Conservation (phyloP, 768 basidiomycete species). For the Zangia roseola region DNA sequence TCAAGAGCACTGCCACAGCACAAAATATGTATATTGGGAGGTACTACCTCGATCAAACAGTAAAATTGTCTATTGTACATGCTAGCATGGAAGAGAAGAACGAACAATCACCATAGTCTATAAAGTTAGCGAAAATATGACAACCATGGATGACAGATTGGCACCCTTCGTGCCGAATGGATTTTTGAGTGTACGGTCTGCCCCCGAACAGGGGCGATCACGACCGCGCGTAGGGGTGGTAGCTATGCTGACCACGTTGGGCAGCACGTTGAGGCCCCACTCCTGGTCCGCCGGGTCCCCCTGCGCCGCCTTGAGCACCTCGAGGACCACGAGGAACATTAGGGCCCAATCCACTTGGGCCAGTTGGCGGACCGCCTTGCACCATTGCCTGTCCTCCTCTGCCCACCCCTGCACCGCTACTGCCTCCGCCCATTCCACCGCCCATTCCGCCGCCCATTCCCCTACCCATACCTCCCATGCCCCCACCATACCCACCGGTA, state of each 20-base stretch:
- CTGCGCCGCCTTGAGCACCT: conserved; percentile 54
- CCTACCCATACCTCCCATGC: conserved; percentile 38
- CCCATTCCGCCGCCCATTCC: conserved; percentile 40
- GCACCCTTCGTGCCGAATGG: conserved; percentile 3
- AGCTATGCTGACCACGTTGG: conserved; percentile 76
- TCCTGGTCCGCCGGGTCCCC: conserved; percentile 47
- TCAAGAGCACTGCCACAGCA: background rate
- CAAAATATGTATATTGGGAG: too few species aligned
- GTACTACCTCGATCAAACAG: too few species aligned
- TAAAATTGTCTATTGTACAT: too few species aligned
- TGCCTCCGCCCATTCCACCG: conserved; percentile 39
- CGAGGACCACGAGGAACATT: conserved; percentile 67
- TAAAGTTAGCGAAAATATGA: background rate
- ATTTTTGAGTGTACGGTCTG: conserved; percentile 14
- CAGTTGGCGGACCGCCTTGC: conserved; percentile 34
- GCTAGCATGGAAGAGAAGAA: too few species aligned
- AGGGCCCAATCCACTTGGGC: conserved; percentile 46
- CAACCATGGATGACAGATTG: conserved; percentile 1
- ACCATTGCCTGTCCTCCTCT: conserved; percentile 40
- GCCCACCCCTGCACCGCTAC: conserved; percentile 43
- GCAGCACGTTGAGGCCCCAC: conserved; percentile 72
- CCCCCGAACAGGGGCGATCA: conserved; percentile 6
- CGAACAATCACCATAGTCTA: too few species aligned
- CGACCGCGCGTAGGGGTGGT: conserved; percentile 81
- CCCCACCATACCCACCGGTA: conserved; percentile 36